These are phyloP conservation scores for Heterobasidion irregulare DNA, from an alignment of 1,284 basidiomycete species.

Conservation along the genomic window DNA sequence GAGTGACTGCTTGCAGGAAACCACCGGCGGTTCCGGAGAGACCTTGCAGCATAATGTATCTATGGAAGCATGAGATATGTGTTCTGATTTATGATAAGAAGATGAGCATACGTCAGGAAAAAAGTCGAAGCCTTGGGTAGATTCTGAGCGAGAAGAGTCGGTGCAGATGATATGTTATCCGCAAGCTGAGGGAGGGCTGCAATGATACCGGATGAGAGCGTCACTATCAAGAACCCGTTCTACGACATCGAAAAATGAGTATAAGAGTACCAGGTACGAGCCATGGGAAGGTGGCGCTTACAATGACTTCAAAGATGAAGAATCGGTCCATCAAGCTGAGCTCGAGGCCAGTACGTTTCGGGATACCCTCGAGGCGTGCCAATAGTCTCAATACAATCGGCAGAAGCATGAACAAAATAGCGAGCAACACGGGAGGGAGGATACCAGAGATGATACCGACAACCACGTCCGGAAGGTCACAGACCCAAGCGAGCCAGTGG, in stretches of 20 bases:
- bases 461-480: slow-evolving; percentile 50
- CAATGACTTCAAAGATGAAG: slow-evolving; percentile 88
- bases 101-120: slow-evolving; percentile 74
- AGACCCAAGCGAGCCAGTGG: slow-evolving; percentile 80
- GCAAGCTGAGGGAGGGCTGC: slow-evolving; percentile 57
- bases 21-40: slow-evolving; percentile 71
- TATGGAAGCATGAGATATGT: slow-evolving; percentile 16
- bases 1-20: slow-evolving; percentile 72
- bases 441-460: slow-evolving; percentile 90
- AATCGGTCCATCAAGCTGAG: slow-evolving; percentile 87
- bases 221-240: slow-evolving; percentile 88
- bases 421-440: slow-evolving; percentile 78
- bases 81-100: not conserved
- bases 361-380: slow-evolving; percentile 75
- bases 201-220: slow-evolving; percentile 75
- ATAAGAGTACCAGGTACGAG: not conserved
- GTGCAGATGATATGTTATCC: slow-evolving; percentile 52
- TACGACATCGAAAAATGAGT: slow-evolving; percentile 18
- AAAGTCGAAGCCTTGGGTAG: slow-evolving; percentile 88
- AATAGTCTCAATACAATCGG: slow-evolving; percentile 81
- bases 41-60: slow-evolving; percentile 62
- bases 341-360: slow-evolving; percentile 76
- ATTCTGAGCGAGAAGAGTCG: slow-evolving; percentile 62
- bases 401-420: slow-evolving; percentile 86
- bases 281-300: slow-evolving; percentile 29